These are phyloP conservation scores for Saccharum hybrid DNA, from an alignment of 202 grass and related monocot species.

Conservation along the genomic window DNA sequence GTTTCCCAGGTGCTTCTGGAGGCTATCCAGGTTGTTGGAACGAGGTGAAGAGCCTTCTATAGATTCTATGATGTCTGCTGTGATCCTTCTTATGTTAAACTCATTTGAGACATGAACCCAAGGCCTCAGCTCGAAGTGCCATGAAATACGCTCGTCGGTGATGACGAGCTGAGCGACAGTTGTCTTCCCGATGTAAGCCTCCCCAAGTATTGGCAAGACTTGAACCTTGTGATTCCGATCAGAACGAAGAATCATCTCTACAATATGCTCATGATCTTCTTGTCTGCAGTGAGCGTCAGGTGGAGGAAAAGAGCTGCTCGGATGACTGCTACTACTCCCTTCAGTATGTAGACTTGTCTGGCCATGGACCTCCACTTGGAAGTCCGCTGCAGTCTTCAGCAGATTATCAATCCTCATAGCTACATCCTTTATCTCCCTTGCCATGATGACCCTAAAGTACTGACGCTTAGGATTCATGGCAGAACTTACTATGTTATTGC, in stretches of 20 bases:
- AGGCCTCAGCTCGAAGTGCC: slow-evolving; percentile 42
- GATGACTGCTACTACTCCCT: no score
- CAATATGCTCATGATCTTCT: no score
- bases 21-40: slow-evolving; percentile 20
- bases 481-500: background rate
- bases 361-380: no score
- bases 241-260: no score
- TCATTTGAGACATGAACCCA: slow-evolving; percentile 58
- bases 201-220: slow-evolving; percentile 13
- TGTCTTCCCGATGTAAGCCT: slow-evolving; percentile 55
- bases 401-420: background rate
- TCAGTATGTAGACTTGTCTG: no score
- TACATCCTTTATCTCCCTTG: accelerated
- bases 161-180: slow-evolving; percentile 44
- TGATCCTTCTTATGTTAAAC: slow-evolving; percentile 41
- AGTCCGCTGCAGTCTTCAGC: no score
- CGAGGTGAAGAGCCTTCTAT: background rate
- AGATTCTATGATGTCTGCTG: slow-evolving; percentile 51
- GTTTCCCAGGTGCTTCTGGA: slow-evolving; percentile 27
- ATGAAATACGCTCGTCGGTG: slow-evolving; percentile 7
- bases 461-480: background rate
- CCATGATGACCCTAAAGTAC: no score
- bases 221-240: background rate
- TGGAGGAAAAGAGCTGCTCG: background rate
- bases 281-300: no score